Evolutionary conservation across 305 asterid genomes (phyloP), one percentile per base, ranked within the genome.

Genomic region (Striga hermonthica): DNA sequence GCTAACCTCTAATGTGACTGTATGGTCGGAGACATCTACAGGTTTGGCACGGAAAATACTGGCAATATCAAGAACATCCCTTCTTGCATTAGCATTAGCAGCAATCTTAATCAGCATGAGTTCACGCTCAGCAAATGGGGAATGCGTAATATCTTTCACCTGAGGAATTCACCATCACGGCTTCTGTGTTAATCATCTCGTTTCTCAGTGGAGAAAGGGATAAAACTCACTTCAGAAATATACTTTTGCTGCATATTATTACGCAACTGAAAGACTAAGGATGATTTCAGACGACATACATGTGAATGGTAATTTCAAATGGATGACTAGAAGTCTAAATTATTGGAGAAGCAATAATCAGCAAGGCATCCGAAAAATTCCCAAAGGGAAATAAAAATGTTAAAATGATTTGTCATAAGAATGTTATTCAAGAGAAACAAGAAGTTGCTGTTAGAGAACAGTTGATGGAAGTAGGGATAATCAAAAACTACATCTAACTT

Each of bases 61-160:
- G 54, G 95, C 97, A 73, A 90, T 87, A 74, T 92, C 98, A 56
- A 92, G 98, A 52, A 90, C 97, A 60, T 86, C 85, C 81, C 97
- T 78, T 69, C 96, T 78, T 58, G 96, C 98, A 66, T 84, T 60
- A 68, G 95, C 82, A 81, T 90, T 88, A 38, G 70, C 95, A 47
- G 98, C 98, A 73, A 92, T 81, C 75, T 92, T 92, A 40, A 90
- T 84, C 73, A 92, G 78, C 97, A 92, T 90, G 60, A 92, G 76
- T 74, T 92, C 98, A 15, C 98, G 86, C 91, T 90, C 97, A 34
- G 97, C 94, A 74, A 92, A 92, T 37, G 98, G 97, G 41, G 74
- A 74, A 75, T 84, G 81, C 6, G 98, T 92, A 48, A 89, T 41
- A 76, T 87, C 94, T 62, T 82, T 81, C 67, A 92, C 95, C 98